Base-by-base conservation (phyloP, 805 yeast genomes). In the Saturnispora dispora region DNA sequence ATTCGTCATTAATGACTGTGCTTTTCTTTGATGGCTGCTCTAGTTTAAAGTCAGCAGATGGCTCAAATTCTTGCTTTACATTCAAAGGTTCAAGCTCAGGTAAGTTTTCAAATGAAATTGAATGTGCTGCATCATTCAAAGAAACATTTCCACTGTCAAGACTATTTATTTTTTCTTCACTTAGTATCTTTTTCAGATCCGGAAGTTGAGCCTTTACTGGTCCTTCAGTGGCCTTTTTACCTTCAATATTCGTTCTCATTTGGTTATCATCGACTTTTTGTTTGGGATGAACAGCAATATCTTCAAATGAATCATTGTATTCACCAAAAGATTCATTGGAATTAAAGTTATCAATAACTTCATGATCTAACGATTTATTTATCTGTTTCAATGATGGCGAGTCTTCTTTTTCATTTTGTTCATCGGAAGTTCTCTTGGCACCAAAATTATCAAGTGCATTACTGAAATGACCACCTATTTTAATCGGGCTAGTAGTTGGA, bases 401-500 rank as follows among this genome's bases (percentile, higher is more conserved):
- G 10, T 30, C n/a, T 13, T 11, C 17, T 8, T 18, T 20, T 18
- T 18, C 8, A 37, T 18, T 37, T 3, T 11, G 8, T n/a, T 17
- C 41, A 41, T 23, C 15, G n/a, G 41, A 40, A 35, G 15, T 36
- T 54, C 66, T 63, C 25, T 53, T 66, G 1, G 61, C 63, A 33
- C 65, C 66, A 58, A 66, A 63, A 51, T 64, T 64, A 27, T 62
- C 64, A 49, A 65, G 62, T 2, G 63, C 64, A 28, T 58, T 57
- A 2, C 60, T 50, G 27, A 54, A 39, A 45, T 20, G 11, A n/a
- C 30, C 20, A 33, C 27, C 28, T 17, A 36, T 13, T 35, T 27
- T 35, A 22, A 35, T 25, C 15, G 40, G 41, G 23, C 41, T 45
- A 25, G 40, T 6, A 13, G n/a, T n/a, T n/a, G 30, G 33, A 10